phyloP scores from a whole-genome alignment of 495 filamentous ascomycete genomes.

The Aspergillus conjunctus region DNA sequence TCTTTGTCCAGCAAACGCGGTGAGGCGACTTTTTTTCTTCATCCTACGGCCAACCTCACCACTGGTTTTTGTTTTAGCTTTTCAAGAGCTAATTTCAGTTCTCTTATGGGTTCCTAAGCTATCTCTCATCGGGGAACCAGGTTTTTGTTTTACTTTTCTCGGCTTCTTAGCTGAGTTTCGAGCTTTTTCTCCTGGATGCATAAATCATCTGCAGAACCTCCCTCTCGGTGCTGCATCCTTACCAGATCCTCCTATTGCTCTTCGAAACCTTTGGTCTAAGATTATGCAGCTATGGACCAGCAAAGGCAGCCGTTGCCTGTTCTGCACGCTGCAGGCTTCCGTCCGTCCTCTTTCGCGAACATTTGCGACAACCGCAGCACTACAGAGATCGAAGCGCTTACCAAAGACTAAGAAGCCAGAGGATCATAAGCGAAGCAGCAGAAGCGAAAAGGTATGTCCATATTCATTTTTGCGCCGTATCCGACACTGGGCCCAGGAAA shows the following conservation, averaged over 20 bases:
- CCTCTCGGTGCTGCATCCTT: too few species aligned
- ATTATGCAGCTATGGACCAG: constrained; percentile 43
- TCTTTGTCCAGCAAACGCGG: background rate
- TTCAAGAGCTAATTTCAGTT: background rate
- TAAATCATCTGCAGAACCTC: background rate
- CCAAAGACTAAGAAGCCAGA: constrained; percentile 15
- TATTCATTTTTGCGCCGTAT: background rate
- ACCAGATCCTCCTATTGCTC: background rate
- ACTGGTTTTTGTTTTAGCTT: background rate
- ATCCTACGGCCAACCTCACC: too few species aligned
- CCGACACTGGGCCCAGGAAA: background rate
- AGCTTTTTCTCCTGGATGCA: background rate
- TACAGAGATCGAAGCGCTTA: constrained; percentile 30
- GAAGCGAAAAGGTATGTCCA: background rate
- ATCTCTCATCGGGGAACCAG: too few species aligned
- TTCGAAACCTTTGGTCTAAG: constrained; percentile 9
- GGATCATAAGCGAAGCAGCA: background rate
- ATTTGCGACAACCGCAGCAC: constrained; percentile 38
- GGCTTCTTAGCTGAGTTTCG: background rate
- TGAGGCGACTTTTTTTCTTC: background rate
- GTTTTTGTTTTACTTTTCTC: too few species aligned
- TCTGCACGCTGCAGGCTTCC: constrained; percentile 35
- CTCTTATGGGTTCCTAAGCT: too few species aligned
- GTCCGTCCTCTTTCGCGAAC: constrained; percentile 29
- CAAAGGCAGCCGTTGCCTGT: constrained; percentile 40